Conservation (phyloP, 1,284 basidiomycete species). For the Cronartium quercuum region DNA sequence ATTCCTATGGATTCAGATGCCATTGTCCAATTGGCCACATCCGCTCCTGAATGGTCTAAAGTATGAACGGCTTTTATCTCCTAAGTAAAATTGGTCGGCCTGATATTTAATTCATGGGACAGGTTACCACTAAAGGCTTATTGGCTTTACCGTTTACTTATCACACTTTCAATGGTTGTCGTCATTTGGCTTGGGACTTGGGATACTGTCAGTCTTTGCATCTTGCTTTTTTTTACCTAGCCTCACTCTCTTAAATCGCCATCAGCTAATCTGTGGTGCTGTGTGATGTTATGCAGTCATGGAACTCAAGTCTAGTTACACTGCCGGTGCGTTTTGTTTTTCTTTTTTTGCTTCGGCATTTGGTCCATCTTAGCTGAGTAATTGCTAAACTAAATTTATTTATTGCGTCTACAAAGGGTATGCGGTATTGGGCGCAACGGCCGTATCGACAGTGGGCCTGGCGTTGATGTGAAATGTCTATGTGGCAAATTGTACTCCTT, state of each 20-base stretch:
- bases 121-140: constrained; percentile 66
- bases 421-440: constrained; percentile 73
- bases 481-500: too few relatives aligned
- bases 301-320: constrained; percentile 69
- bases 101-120: constrained; percentile 57
- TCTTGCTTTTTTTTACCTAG: constrained; percentile 21
- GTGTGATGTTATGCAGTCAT: constrained; percentile 57
- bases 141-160: constrained; percentile 79
- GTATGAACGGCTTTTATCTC: constrained; percentile 29
- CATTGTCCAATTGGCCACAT: constrained; percentile 65
- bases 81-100: background rate
- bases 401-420: constrained; percentile 56
- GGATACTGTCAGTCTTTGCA: constrained; percentile 66
- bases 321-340: constrained; percentile 48
- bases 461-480: constrained; percentile 41
- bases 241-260: background rate
- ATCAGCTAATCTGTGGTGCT: background rate
- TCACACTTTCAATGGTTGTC: constrained; percentile 83
- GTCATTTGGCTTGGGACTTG: constrained; percentile 86
- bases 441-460: constrained; percentile 63
- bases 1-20: constrained; percentile 66
- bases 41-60: constrained; percentile 51
- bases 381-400: background rate
- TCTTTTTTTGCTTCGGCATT: too few relatives aligned
- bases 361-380: background rate